Percentiles rank a stretch among this genome's conserved stretches.
Conservation (phyloP, 169 alveolate species). For the Plasmodium knowlesi region DNA sequence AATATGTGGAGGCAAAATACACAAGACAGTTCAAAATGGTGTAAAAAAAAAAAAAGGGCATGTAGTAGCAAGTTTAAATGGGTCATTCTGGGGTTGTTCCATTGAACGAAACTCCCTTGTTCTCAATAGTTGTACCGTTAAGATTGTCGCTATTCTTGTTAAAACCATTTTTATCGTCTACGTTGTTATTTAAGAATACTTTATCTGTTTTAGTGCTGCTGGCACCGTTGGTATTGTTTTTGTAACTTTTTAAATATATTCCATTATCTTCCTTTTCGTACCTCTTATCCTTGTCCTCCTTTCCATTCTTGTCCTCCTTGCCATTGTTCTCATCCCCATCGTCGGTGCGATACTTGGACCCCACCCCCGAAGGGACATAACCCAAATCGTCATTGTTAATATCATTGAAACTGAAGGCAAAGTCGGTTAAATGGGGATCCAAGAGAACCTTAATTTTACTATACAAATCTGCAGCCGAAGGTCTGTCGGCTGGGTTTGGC, state of each 20-base stretch:
- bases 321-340: not conserved
- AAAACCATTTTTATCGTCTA: not conserved
- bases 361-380: not conserved
- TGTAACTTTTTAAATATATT: not conserved
- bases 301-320: not conserved
- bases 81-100: not conserved
- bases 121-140: not conserved
- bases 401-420: constrained; percentile 68
- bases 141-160: not conserved
- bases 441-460: constrained; percentile 79
- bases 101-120: not conserved
- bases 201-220: not conserved
- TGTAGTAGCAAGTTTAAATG: not conserved
- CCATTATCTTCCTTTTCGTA: not conserved
- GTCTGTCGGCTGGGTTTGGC: constrained; percentile 88
- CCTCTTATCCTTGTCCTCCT: too few relatives aligned
- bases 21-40: constrained; percentile 17
- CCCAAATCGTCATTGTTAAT: constrained; percentile 14
- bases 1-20: not conserved
- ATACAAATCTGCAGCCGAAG: constrained; percentile 89
- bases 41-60: not conserved
- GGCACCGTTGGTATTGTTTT: not conserved
- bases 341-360: not conserved
- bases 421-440: constrained; percentile 67
- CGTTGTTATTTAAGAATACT: not conserved